Base-by-base conservation (phyloP, 371 early-diverging fungal species). In the Gilbertella persicaria region DNA sequence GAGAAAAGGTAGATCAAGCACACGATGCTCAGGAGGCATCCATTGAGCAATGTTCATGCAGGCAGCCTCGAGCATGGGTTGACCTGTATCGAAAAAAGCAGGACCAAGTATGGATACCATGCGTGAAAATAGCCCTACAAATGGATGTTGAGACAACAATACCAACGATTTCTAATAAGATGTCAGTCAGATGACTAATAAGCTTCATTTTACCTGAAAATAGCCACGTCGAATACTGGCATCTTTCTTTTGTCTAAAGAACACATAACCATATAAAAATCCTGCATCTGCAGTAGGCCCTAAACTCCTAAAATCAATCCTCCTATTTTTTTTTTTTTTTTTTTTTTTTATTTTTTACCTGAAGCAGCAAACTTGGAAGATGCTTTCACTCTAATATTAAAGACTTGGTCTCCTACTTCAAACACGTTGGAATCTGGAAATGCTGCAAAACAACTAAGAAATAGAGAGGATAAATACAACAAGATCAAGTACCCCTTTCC, bases 371-470 rank as follows among this genome's bases (percentile, higher is more conserved):
- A 72, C 45, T 80, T 77, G 19, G 82, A 75, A 19, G 77, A 76
- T 14, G 86, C 83, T 49, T 94, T 83, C 38, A 95, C 84, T 41
- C 96, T 87, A 64, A 96, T 94, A 42, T 87, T 87, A 71, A 91
- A 96, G 12, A 89, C 84, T 49, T 88, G 89, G 75, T 97, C 96
- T 46, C 95, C 95, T n/a, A 88, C 78, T 68, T 92, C 93, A 54
- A 89, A 85, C 14, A 89, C 86, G 53, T 95, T 93, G 16, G 95
- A 93, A 80, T 97, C 98, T 1, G 98, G 98, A 69, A 97, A 95
- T 4, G 96, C 91, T 8, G 95, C 91, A 78, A 95, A 97, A 63
- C 92, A 86, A 38, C 92, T 92, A 60, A 21, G 3, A 33, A 60
- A 51, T 17, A 38, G 2, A 37, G 2, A 38, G 0, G n/a, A 38